Percentiles rank a stretch among this genome's conserved stretches.
Evolutionary conservation across 208 protist genomes (phyloP).

Genomic region (Entamoeba nuttalli): DNA sequence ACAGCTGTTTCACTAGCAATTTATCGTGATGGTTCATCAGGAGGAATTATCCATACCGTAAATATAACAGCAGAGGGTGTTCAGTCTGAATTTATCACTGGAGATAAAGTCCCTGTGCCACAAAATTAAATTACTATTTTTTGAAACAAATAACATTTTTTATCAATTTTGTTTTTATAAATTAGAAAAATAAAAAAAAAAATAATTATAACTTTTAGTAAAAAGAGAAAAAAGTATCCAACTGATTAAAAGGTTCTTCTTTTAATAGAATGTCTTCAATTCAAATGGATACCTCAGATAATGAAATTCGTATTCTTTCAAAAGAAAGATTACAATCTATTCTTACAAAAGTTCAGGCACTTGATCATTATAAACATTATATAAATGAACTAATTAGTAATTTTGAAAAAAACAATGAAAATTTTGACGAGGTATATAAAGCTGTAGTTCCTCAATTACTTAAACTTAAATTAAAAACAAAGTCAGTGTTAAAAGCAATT

Average conservation of each 20-base stretch:
- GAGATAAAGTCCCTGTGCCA: not conserved
- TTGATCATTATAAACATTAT: not conserved
- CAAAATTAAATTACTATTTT: not conserved
- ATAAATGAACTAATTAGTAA: not conserved
- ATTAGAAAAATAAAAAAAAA: no score
- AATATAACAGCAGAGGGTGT: not conserved
- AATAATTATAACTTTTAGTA: no score
- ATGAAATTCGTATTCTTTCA: not conserved
- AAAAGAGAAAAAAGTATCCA: no score
- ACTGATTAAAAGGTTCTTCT: no score
- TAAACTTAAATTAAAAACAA: not conserved
- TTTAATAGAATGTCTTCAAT: not conserved
- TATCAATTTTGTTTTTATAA: no score
- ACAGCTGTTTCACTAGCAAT: conserved; percentile 80
- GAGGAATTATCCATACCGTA: conserved; percentile 48
- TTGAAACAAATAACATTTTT: no score
- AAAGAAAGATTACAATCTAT: not conserved
- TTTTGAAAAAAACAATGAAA: not conserved
- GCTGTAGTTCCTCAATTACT: not conserved
- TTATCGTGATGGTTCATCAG: conserved; percentile 86
- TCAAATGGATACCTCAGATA: not conserved
- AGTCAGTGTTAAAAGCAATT: not conserved
- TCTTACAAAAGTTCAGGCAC: not conserved
- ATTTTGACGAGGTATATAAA: not conserved
- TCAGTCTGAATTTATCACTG: not conserved